Evolutionary conservation across 1,284 basidiomycete genomes (phyloP).

Genomic region (Pascua guehoae): DNA sequence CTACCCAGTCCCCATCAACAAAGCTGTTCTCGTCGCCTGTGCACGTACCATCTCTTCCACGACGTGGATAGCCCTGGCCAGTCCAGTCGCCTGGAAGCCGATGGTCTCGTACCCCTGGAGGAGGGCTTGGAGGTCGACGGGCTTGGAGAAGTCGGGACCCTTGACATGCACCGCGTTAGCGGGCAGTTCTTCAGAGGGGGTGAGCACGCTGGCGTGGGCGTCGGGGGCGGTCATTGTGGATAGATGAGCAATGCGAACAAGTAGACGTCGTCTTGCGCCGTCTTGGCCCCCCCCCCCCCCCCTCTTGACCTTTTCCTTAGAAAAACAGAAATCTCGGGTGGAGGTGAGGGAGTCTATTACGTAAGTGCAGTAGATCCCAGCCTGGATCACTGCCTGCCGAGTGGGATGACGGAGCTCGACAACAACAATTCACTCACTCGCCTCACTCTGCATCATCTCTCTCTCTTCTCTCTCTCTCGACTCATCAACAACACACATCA

Average conservation of each 20-base stretch:
- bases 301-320: background rate
- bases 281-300: background rate
- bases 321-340: background rate
- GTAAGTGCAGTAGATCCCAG: too few species aligned
- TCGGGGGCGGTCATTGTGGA: constrained; percentile 19
- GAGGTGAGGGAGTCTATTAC: background rate
- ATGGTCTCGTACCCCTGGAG: constrained; percentile 79
- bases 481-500: background rate
- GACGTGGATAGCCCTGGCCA: constrained; percentile 71
- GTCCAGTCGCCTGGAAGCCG: constrained; percentile 91
- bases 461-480: too few species aligned
- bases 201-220: constrained; percentile 63
- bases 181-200: constrained; percentile 74
- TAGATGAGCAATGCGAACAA: background rate
- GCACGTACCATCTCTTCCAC: constrained; percentile 50
- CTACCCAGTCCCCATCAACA: background rate
- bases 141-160: constrained; percentile 81
- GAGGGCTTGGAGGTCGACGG: constrained; percentile 66
- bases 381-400: background rate
- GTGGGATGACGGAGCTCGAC: background rate
- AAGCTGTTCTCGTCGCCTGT: background rate
- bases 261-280: background rate
- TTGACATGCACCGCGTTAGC: constrained; percentile 67
- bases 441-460: background rate
- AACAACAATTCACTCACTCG: constrained; percentile 1